phyloP scores from a whole-genome alignment of 1,284 basidiomycete genomes.

The Cryptococcus deneoformans region DNA sequence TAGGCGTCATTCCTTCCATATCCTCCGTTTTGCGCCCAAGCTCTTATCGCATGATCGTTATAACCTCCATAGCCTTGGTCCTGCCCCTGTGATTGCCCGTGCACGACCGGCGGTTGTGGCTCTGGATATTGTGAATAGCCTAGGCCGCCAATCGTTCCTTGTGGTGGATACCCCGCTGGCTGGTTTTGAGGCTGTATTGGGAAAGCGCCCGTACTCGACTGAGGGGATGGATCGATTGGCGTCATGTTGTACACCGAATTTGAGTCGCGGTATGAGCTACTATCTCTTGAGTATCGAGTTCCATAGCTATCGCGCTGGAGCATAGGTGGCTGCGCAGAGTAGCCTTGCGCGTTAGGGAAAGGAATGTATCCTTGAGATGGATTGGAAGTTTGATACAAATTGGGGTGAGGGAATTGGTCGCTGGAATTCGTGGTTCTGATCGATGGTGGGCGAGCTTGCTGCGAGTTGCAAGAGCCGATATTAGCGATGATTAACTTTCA shows the following conservation, averaged over 20 bases:
- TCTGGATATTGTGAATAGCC: background rate
- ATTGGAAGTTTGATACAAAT: background rate
- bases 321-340: background rate
- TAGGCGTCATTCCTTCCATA: background rate
- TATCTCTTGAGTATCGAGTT: background rate
- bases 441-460: slow-evolving; percentile 19
- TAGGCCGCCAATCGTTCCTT: background rate
- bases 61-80: background rate
- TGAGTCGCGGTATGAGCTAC: background rate
- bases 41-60: background rate
- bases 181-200: background rate
- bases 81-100: background rate
- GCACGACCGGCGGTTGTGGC: background rate
- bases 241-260: background rate
- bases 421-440: slow-evolving; percentile 13
- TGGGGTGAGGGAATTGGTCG: slow-evolving; percentile 3
- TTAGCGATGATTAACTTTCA: background rate
- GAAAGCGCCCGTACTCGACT: background rate
- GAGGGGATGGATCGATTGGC: background rate
- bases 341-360: background rate
- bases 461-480: background rate
- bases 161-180: background rate
- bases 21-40: background rate
- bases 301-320: background rate
- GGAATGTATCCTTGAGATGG: background rate